Base-by-base conservation (phyloP, 108 stramenopile species). In the Cyclotella cryptica region DNA sequence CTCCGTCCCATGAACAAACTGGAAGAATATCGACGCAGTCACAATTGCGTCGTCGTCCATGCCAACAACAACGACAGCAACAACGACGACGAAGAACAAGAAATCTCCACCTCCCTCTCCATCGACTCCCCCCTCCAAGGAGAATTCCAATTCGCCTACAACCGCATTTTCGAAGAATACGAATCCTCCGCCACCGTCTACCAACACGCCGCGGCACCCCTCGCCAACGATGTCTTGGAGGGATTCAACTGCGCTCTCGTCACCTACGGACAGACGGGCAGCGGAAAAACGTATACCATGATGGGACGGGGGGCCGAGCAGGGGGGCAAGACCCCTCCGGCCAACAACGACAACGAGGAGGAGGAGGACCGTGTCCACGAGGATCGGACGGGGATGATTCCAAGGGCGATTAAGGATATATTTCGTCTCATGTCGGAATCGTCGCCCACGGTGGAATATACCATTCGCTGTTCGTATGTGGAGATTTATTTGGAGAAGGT, bases 401-500 rank as follows among this genome's bases (percentile, higher is more conserved):
- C 84, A 3, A 67, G 86, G 40, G 51, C 86, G 7, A 87, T 87
- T 12, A 68, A 78, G 28, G 86, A 88, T 59, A 27, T 95, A 9
- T 92, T 95, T 66, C 86, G 80, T 42, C 77, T 70, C 28, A 81
- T 89, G 55, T 64, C 78, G 15, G 66, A 58, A 66, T 73, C 83
- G 14, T 85, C 87, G 40, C 75, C 83, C 2, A 59, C 88, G 2
- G 68, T 85, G 10, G 86, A 96, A 71, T 97, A 88, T 58, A 80
- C 90, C 24, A 64, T 97, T 15, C 86, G 93, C 15, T 92, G 93
- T 59, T 96, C 95, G 15, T 98, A 87, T 77, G 89, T 98, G 15
- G 99, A 99, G 82, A 95, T 99, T 53, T 98, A 98, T 86, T 80
- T 98, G 24, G 98, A 99, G 80, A 83, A 90, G 55, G 85, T 98